Percentiles rank a stretch among this genome's conserved stretches.
Conservation (phyloP, 495 filamentous ascomycete species). For the Podospora tetraspora region DNA sequence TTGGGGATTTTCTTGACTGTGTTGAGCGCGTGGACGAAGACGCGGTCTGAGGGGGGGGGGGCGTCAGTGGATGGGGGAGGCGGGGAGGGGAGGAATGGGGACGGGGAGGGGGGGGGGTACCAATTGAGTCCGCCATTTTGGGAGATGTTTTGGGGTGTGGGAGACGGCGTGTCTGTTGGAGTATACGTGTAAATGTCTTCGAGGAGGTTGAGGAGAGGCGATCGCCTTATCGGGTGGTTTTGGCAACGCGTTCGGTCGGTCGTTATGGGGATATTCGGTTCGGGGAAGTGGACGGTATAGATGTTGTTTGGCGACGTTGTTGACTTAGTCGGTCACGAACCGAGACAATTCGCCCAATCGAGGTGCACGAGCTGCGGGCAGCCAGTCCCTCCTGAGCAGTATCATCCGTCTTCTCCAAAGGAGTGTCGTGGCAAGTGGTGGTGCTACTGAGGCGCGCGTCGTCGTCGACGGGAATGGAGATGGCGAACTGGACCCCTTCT, state of each 20-base stretch:
- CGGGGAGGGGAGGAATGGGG: too few species aligned
- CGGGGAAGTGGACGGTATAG: background rate
- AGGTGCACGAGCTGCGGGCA: background rate
- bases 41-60: constrained; percentile 60
- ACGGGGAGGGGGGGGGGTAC: constrained; percentile 21
- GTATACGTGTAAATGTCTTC: background rate
- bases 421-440: background rate
- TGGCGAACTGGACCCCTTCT: background rate
- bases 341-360: background rate
- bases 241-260: background rate
- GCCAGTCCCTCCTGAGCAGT: background rate
- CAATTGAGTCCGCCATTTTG: constrained; percentile 48
- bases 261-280: background rate
- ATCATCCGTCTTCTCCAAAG: background rate
- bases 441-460: background rate
- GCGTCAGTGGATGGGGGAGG: constrained; percentile 16
- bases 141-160: background rate
- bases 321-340: background rate
- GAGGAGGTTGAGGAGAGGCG: background rate
- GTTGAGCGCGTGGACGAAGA: constrained; percentile 97
- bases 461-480: background rate
- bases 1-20: constrained; percentile 96
- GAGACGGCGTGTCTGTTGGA: background rate
- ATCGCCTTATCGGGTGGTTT: background rate
- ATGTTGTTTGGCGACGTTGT: background rate